These are phyloP conservation scores for Heritiera littoralis DNA, from an alignment of 345 rosid genomes.

Conservation along the genomic window DNA sequence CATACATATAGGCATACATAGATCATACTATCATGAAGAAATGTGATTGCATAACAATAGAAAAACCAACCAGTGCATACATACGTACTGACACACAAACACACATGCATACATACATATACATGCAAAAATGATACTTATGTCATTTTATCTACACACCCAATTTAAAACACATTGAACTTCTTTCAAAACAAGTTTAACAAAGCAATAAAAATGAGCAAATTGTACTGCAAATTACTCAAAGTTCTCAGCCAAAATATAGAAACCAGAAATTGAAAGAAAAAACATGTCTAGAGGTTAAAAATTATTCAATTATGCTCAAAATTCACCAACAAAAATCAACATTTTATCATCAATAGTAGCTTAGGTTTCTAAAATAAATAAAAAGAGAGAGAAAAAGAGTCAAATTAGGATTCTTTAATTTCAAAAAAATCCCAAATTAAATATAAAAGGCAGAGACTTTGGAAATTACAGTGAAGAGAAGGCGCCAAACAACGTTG, in stretches of 20 bases:
- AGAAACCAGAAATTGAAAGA: background rate
- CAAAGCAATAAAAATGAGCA: background rate
- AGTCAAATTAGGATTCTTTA: background rate
- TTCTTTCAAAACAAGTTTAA: background rate
- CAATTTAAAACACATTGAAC: background rate
- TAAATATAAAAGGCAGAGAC: background rate
- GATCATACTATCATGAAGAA: background rate
- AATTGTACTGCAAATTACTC: conserved; percentile 1
- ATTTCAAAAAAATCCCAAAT: background rate
- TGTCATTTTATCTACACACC: background rate
- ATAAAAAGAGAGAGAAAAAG: background rate
- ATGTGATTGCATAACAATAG: background rate
- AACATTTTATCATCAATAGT: background rate
- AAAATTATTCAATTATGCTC: background rate
- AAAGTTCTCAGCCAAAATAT: background rate
- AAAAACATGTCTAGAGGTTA: background rate
- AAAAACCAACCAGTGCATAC: background rate
- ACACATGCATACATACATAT: background rate
- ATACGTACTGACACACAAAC: background rate
- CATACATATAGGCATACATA: no score
- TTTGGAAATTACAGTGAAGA: background rate
- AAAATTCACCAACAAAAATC: background rate
- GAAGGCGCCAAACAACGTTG: background rate
- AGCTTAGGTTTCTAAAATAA: background rate
- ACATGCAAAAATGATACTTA: background rate